Base-by-base conservation (phyloP, 495 filamentous ascomycete genomes). In the Aspergillus funiculosus region DNA sequence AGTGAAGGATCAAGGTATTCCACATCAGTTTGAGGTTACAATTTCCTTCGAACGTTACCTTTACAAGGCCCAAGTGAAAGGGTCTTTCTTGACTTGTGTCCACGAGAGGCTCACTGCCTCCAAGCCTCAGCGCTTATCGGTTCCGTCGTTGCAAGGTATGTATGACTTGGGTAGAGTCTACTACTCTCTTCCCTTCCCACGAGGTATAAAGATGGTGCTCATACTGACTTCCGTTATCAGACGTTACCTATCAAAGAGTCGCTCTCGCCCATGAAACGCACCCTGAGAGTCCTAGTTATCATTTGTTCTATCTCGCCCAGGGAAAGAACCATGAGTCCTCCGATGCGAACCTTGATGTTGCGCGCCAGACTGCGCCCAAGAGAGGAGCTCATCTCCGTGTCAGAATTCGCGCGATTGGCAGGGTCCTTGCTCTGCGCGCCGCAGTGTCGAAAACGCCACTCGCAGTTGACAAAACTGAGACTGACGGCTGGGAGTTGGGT, bases 371-470 rank as follows among this genome's bases (percentile, higher is more conserved):
- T 6, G 31, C 44, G 27, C 26, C 27, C 2, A 39, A 40, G 20
- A 31, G 14, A 39, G 26, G 44, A 5, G 35, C 36, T 13, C 44
- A 47, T 34, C 14, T 47, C 11, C 17, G 44, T 17, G 44, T 47
- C 3, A 26, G 44, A 1, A 25, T 47, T 6, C 18, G 27, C 2
- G 44, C 36, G 3, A 47, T 47, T 34, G 44, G 35, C 1, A 36
- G 44, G 1, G 27, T 47, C 7, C 28, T 47, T 18, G 44, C 44
- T 4, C 18, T 47, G 4, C 35, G 44, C 10, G 44, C 44, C 5
- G 32, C 44, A 9, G 44, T 47, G 8, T 24, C 44, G 9, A 47
- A 47, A 19, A 13, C 44, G 18, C 44, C 35, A 1, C 36, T 27
- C 1, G 29, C n/a, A n/a, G 14, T 15, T 5, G 36, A 39, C 14